These are phyloP conservation scores for Penicillium fuscoglaucum DNA, from an alignment of 2,329 filamentous ascomycete genomes.

Conservation along the genomic window DNA sequence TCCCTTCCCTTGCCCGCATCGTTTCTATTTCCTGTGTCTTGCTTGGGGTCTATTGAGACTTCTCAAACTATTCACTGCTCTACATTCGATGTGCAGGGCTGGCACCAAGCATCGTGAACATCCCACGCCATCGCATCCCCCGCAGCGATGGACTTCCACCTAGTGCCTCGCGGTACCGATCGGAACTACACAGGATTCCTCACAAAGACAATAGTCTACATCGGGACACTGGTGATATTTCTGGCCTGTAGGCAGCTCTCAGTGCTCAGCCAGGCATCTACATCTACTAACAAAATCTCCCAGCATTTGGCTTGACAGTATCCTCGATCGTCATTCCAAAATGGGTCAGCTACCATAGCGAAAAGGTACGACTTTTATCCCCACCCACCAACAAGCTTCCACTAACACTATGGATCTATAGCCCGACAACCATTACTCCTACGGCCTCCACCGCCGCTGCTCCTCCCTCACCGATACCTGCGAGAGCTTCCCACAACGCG, in stretches of 20 bases:
- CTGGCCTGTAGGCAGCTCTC: constrained; percentile 39
- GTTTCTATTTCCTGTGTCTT: background rate
- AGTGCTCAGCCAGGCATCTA: background rate
- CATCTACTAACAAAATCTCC: background rate
- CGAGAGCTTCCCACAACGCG: constrained; percentile 62
- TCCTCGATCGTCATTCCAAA: constrained; percentile 49
- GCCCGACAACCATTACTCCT: constrained; percentile 61
- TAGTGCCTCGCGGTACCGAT: constrained; percentile 45
- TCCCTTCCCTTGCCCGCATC: background rate
- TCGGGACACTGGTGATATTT: constrained; percentile 46
- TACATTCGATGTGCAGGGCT: constrained; percentile 8
- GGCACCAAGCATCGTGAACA: background rate
- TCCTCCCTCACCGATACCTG: constrained; percentile 62
- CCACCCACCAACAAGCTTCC: background rate
- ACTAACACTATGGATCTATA: constrained; percentile 13
- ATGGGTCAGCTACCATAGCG: constrained; percentile 51
- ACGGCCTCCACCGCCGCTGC: constrained; percentile 81
- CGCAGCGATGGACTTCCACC: constrained; percentile 43
- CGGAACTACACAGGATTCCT: constrained; percentile 50
- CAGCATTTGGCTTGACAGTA: constrained; percentile 49
- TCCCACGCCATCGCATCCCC: background rate
- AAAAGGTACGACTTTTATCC: constrained; percentile 35
- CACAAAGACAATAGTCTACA: constrained; percentile 52
- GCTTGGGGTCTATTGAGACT: background rate
- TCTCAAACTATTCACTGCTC: background rate